Conservation (phyloP, 257 asterid genomes). For the Voacanga thouarsii region DNA sequence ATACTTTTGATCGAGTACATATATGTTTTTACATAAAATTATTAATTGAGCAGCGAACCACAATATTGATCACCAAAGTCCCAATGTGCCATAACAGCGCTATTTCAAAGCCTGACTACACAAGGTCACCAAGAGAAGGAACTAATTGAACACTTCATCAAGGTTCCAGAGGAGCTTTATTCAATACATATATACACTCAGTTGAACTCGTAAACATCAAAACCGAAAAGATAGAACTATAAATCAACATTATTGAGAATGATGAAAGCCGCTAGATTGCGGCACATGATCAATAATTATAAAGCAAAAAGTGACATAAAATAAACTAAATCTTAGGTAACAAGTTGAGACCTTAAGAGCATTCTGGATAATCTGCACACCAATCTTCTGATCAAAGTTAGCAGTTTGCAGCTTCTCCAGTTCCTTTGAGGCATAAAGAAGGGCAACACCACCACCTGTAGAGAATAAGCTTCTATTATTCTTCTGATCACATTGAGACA, state of each 20-base stretch:
- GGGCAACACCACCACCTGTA: conserved; percentile 24
- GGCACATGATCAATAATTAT: not conserved
- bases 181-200: not conserved
- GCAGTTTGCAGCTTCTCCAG: conserved; percentile 21
- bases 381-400: conserved; percentile 28
- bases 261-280: not conserved
- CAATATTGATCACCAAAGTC: not conserved
- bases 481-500: not conserved
- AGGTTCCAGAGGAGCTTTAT: too few relatives aligned
- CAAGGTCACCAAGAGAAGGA: not conserved
- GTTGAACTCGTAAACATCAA: not conserved
- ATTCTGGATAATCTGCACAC: conserved; percentile 38
- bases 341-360: conserved; percentile 39
- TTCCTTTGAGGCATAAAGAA: conserved; percentile 22
- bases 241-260: not conserved
- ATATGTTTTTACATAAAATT: not conserved
- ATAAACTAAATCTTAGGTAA: not conserved
- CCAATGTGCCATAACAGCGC: not conserved
- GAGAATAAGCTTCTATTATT: not conserved
- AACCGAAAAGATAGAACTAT: not conserved
- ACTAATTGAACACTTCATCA: not conserved
- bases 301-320: not conserved
- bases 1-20: not conserved
- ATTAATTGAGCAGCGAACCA: not conserved
- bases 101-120: not conserved